Evolutionary conservation across 2,329 filamentous ascomycete species (phyloP).

Genomic region (Rhinocladiella similis): DNA sequence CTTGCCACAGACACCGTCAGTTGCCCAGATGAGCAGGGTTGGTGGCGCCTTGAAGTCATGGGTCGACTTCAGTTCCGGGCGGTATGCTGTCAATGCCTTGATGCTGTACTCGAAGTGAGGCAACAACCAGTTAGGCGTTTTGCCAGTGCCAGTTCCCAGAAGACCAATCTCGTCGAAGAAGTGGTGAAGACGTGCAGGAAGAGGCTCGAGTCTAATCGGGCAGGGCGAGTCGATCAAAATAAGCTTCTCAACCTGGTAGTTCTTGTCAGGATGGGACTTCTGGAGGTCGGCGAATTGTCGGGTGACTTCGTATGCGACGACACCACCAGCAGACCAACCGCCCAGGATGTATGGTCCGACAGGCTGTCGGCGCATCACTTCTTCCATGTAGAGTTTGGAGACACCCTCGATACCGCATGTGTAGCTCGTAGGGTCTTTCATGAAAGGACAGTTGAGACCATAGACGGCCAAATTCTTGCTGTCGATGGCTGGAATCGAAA

Average conservation of each 20-base stretch:
- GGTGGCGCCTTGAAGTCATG: conserved; percentile 40
- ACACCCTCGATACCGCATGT: conserved; percentile 33
- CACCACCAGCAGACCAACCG: conserved; percentile 41
- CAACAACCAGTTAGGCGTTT: conserved; percentile 50
- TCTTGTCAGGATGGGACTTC: conserved; percentile 28
- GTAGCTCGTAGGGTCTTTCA: conserved; percentile 37
- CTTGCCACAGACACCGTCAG: conserved; percentile 48
- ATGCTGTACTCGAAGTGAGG: conserved; percentile 55
- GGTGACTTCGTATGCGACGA: conserved; percentile 39
- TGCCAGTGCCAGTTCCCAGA: conserved; percentile 46
- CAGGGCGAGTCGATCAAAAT: conserved; percentile 66
- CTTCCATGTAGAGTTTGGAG: conserved; percentile 32
- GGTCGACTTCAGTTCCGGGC: conserved; percentile 30
- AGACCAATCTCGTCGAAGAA: conserved; percentile 51
- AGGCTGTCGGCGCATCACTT: conserved; percentile 36
- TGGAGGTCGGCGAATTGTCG: conserved; percentile 29
- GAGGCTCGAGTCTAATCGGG: conserved; percentile 66
- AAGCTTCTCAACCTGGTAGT: conserved; percentile 53
- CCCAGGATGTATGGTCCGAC: conserved; percentile 40
- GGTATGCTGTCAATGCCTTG: conserved; percentile 48
- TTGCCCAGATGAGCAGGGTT: conserved; percentile 49
- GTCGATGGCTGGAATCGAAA: conserved; percentile 41
- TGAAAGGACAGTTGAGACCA: conserved; percentile 46
- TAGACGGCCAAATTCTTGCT: conserved; percentile 44
- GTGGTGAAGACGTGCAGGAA: conserved; percentile 56